These are phyloP conservation scores for Rhinocladiella similis DNA, from an alignment of 2,329 filamentous ascomycete genomes.

Conservation along the genomic window DNA sequence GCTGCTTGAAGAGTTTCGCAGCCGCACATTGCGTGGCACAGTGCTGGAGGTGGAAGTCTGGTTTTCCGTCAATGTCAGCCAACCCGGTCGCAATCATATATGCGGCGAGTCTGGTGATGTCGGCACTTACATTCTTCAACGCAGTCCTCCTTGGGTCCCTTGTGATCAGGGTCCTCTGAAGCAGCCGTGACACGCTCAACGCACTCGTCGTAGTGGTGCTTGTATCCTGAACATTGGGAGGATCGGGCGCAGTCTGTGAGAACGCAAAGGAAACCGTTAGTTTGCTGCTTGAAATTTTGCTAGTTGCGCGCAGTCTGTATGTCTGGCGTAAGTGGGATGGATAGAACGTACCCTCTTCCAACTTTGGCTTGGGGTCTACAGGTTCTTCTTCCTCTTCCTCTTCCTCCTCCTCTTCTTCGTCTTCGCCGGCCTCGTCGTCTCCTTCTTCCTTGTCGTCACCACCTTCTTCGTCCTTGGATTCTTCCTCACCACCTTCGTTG, in stretches of 20 bases:
- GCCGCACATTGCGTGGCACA: conserved; percentile 91
- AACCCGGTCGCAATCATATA: background rate
- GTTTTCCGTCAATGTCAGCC: background rate
- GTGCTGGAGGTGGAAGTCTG: conserved; percentile 98
- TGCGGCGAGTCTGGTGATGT: background rate
- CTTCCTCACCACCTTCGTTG: conserved; percentile 36
- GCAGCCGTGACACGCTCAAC: conserved; percentile 82
- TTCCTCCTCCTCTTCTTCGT: conserved; percentile 59
- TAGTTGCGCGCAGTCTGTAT: no score
- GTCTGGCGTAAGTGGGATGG: conserved; percentile 1
- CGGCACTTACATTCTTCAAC: conserved; percentile 94
- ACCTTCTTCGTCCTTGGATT: conserved; percentile 35
- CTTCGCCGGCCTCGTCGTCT: conserved; percentile 54
- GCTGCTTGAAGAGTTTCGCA: conserved; percentile 88
- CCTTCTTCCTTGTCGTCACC: conserved; percentile 47
- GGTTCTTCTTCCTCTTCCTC: conserved; percentile 81
- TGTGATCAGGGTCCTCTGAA: conserved; percentile 68
- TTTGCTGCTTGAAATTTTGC: no score
- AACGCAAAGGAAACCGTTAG: conserved; percentile 11
- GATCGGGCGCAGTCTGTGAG: conserved; percentile 82
- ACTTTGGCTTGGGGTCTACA: conserved; percentile 80
- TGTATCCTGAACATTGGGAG: conserved; percentile 77
- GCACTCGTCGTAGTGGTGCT: conserved; percentile 99
- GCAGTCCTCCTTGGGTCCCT: conserved; percentile 85
- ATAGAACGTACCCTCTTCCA: conserved; percentile 81